Percentiles rank a stretch among this genome's conserved stretches.
These are phyloP conservation scores for Cochlearia excelsa DNA, from an alignment of 345 rosid species.

Conservation along the genomic window DNA sequence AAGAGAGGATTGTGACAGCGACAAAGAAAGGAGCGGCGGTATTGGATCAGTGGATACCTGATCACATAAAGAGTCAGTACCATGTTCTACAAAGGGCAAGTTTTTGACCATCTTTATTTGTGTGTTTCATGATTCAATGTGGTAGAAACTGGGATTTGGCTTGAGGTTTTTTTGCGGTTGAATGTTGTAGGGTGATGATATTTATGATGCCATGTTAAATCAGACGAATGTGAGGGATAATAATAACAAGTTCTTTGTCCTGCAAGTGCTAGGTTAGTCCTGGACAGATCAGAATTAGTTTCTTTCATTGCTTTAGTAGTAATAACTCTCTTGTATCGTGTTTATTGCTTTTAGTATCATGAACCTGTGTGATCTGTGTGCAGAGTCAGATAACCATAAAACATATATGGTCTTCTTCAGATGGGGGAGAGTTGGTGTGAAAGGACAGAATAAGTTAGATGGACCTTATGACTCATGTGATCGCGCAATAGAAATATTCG, in stretches of 20 bases:
- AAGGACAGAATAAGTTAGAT: slow-evolving; percentile 71
- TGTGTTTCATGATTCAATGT: neutral
- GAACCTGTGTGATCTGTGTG: slow-evolving; percentile 18
- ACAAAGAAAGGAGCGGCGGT: slow-evolving; percentile 84
- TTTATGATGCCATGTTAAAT: slow-evolving; percentile 82
- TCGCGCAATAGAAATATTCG: slow-evolving; percentile 54
- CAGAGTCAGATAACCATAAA: slow-evolving; percentile 74
- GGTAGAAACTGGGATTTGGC: slow-evolving; percentile 17
- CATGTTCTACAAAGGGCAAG: slow-evolving; percentile 69
- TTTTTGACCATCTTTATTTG: slow-evolving; percentile 5
- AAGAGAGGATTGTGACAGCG: slow-evolving; percentile 59
- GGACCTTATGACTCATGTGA: slow-evolving; percentile 61
- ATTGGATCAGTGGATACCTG: slow-evolving; percentile 74
- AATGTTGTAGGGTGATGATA: slow-evolving; percentile 58
- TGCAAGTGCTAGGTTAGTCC: slow-evolving; percentile 72
- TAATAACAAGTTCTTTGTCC: slow-evolving; percentile 78
- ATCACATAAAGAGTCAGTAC: slow-evolving; percentile 62
- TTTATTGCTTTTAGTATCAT: neutral
- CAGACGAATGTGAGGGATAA: slow-evolving; percentile 73
- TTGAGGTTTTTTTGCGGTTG: slow-evolving; percentile 2
- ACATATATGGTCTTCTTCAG: slow-evolving; percentile 61
- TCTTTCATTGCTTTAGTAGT: neutral
- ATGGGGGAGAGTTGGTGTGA: slow-evolving; percentile 94
- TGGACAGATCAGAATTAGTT: neutral
- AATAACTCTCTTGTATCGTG: neutral